phyloP scores from a whole-genome alignment of 441 rosid genomes.

The Adansonia grandidieri region DNA sequence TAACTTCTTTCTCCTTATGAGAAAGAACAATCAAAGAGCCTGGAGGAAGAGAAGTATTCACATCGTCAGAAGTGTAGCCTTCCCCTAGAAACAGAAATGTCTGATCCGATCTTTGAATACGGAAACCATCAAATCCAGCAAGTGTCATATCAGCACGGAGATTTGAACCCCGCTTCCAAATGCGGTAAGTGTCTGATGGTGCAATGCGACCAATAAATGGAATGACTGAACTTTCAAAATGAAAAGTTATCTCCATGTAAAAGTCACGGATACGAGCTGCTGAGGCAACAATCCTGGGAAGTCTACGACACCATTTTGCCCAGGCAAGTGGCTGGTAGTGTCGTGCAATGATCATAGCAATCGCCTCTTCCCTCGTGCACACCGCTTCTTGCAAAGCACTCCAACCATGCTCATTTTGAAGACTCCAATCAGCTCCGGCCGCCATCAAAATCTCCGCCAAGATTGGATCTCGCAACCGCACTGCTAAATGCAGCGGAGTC shows the following conservation, averaged over 20 bases:
- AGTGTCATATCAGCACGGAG: constrained; percentile 99
- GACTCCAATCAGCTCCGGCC: constrained; percentile 98
- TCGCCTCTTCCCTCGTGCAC: constrained; percentile 86
- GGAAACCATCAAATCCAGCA: constrained; percentile 97
- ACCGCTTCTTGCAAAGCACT: constrained; percentile 99
- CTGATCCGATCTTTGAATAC: constrained; percentile 93
- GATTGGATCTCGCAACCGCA: constrained; percentile 68
- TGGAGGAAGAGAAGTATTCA: constrained; percentile 59
- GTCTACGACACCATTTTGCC: constrained; percentile 99
- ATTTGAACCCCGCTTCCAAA: constrained; percentile 97
- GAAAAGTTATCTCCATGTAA: constrained; percentile 96
- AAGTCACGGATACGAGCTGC: constrained; percentile 85
- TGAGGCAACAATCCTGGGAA: constrained; percentile 86
- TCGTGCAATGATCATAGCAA: constrained; percentile 86
- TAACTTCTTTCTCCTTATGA: constrained; percentile 94
- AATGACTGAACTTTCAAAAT: constrained; percentile 96
- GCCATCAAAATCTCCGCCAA: constrained; percentile 95
- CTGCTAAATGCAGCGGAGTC: constrained; percentile 96
- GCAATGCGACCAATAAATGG: constrained; percentile 97
- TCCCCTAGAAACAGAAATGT: constrained; percentile 90
- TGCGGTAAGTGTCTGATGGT: constrained; percentile 95
- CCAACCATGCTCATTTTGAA: constrained; percentile 99
- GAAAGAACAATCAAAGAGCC: constrained; percentile 95
- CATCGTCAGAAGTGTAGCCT: constrained; percentile 78
- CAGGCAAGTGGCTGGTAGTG: constrained; percentile 97